phyloP scores from a whole-genome alignment of 2,329 filamentous ascomycete genomes.

The Trichoderma polysporum region DNA sequence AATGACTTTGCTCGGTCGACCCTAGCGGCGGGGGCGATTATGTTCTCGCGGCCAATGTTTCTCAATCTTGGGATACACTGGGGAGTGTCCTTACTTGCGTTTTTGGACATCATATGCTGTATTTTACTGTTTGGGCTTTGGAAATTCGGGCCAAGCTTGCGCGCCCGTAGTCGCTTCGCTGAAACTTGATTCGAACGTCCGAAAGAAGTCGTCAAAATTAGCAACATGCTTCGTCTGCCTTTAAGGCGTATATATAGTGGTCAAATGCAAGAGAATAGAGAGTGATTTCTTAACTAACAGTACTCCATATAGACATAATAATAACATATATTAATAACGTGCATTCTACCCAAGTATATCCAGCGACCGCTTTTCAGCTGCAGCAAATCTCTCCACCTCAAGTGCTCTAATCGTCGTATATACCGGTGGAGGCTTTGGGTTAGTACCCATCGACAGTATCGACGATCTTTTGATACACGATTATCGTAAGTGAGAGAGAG shows the following conservation, averaged over 20 bases:
- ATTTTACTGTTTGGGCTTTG: background rate
- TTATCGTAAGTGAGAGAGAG: too few species aligned
- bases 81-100: background rate
- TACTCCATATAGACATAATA: too few species aligned
- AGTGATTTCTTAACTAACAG: too few species aligned
- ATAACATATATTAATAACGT: too few species aligned
- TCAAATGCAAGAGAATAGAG: too few species aligned
- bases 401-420: too few species aligned
- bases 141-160: background rate
- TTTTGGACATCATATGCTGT: background rate
- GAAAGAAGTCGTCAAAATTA: background rate
- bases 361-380: too few species aligned
- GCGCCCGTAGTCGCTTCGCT: background rate
- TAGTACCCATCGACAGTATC: too few species aligned
- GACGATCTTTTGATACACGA: too few species aligned
- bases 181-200: background rate
- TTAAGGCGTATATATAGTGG: background rate
- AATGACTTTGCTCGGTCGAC: background rate
- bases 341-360: too few species aligned
- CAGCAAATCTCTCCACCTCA: too few species aligned
- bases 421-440: too few species aligned
- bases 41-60: constrained; percentile 7
- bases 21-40: background rate
- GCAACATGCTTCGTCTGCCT: background rate
- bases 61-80: background rate